phyloP scores from a whole-genome alignment of 176 grass and related monocot species.

The Eleusine coracana region DNA sequence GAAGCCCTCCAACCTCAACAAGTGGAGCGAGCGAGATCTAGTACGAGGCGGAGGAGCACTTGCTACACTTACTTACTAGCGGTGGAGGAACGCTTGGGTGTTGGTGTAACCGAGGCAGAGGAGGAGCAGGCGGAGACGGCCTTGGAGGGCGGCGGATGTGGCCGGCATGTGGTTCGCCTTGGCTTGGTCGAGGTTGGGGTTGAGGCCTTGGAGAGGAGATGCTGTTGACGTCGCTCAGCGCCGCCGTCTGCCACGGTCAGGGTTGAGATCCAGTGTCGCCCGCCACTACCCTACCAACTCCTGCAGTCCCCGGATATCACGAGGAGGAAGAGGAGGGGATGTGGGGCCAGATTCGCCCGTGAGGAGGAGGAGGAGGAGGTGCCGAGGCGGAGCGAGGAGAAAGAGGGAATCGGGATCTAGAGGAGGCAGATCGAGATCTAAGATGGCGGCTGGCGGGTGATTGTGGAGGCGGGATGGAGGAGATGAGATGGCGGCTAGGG shows the following conservation, averaged over 20 bases:
- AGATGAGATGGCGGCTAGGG: too few relatives aligned
- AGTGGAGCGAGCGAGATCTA: not conserved
- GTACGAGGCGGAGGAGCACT: slow-evolving; percentile 14
- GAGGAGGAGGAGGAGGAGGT: too few relatives aligned
- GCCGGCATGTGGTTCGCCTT: not conserved
- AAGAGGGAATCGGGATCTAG: too few relatives aligned
- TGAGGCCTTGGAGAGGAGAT: not conserved
- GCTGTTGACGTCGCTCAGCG: slow-evolving; percentile 60
- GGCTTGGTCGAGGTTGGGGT: slow-evolving; percentile 13
- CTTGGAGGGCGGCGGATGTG: not conserved
- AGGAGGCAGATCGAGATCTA: too few relatives aligned
- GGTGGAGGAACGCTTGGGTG: slow-evolving; percentile 9
- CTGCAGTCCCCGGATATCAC: too few relatives aligned
- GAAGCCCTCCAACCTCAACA: not conserved
- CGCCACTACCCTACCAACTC: too few relatives aligned
- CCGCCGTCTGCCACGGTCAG: not conserved
- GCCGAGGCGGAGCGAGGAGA: too few relatives aligned
- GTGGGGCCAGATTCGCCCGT: too few relatives aligned
- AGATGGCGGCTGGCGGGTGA: too few relatives aligned
- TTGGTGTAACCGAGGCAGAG: slow-evolving; percentile 26
- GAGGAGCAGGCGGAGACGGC: slow-evolving; percentile 8
- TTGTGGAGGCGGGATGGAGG: too few relatives aligned
- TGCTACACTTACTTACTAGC: slow-evolving; percentile 12
- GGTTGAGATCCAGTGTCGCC: too few relatives aligned
- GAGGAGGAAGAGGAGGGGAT: too few relatives aligned